phyloP scores from a whole-genome alignment of 768 basidiomycete genomes.

The Harrya chromipes region DNA sequence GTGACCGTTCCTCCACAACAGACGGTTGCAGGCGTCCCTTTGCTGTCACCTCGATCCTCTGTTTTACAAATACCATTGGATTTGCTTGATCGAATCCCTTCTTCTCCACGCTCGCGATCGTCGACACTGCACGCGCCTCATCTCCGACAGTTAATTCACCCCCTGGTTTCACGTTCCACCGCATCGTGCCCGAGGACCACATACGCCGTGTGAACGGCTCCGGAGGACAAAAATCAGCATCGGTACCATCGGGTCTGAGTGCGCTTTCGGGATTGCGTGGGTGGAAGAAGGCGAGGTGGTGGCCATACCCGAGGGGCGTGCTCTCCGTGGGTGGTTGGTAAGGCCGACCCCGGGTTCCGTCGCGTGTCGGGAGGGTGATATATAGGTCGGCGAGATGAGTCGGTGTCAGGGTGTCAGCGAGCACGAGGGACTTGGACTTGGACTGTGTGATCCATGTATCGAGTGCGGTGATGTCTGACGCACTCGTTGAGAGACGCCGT shows the following conservation, averaged over 20 bases:
- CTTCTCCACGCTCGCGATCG: constrained; percentile 51
- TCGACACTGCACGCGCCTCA: constrained; percentile 45
- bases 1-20: constrained; percentile 60
- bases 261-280: constrained; percentile 53
- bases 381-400: constrained; percentile 64
- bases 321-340: constrained; percentile 41
- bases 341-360: constrained; percentile 45
- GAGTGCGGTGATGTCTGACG: constrained; percentile 27
- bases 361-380: constrained; percentile 70
- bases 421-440: constrained; percentile 44
- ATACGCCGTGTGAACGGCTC: constrained; percentile 72
- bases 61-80: constrained; percentile 76
- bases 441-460: constrained; percentile 54
- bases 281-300: constrained; percentile 76
- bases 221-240: constrained; percentile 68
- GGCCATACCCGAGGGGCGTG: constrained; percentile 52
- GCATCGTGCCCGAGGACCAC: constrained; percentile 75
- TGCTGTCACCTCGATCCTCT: constrained; percentile 52
- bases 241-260: constrained; percentile 69
- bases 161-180: constrained; percentile 44
- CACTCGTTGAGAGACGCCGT: constrained; percentile 15
- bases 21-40: constrained; percentile 44
- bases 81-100: constrained; percentile 58
- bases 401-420: constrained; percentile 48
- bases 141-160: constrained; percentile 53